These are phyloP conservation scores for Colletotrichum somersetense DNA, from an alignment of 2,329 filamentous ascomycete species.

Conservation along the genomic window DNA sequence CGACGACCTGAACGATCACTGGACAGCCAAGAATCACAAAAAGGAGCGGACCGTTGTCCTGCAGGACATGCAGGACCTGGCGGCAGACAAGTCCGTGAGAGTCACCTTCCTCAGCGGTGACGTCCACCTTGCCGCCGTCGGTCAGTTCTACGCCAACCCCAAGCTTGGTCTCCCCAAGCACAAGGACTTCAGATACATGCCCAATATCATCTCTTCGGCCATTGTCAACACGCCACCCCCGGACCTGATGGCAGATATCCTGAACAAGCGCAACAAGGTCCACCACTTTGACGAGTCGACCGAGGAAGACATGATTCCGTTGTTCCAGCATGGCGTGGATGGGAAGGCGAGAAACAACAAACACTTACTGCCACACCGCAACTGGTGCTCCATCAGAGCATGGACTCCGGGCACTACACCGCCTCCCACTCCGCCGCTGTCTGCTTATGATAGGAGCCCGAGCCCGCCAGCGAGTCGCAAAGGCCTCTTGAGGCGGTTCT, in stretches of 20 bases:
- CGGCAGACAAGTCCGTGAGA: slow-evolving; percentile 90
- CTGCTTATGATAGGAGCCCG: slow-evolving; percentile 59
- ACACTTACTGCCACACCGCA: slow-evolving; percentile 86
- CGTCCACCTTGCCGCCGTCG: slow-evolving; percentile 91
- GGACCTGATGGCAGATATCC: slow-evolving; percentile 87
- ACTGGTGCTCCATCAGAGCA: slow-evolving; percentile 93
- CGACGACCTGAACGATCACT: slow-evolving; percentile 95
- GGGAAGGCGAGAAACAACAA: slow-evolving; percentile 93
- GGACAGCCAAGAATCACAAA: slow-evolving; percentile 97
- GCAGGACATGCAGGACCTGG: slow-evolving; percentile 91
- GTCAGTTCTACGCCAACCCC: slow-evolving; percentile 94
- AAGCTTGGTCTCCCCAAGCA: slow-evolving; percentile 86
- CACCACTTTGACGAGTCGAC: slow-evolving; percentile 81
- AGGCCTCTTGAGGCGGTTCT: slow-evolving; percentile 61
- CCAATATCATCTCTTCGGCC: slow-evolving; percentile 92
- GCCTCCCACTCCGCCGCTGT: slow-evolving; percentile 71
- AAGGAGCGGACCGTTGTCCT: slow-evolving; percentile 87
- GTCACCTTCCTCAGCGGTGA: slow-evolving; percentile 94
- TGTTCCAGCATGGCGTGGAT: slow-evolving; percentile 91
- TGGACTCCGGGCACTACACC: slow-evolving; percentile 86
- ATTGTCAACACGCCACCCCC: slow-evolving; percentile 94
- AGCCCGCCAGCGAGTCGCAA: slow-evolving; percentile 53
- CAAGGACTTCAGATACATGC: slow-evolving; percentile 95
- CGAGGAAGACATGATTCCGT: slow-evolving; percentile 94
- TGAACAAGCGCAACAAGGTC: slow-evolving; percentile 92